Conservation (phyloP, 2,329 filamentous ascomycete species). For the Xylariales sp. region DNA sequence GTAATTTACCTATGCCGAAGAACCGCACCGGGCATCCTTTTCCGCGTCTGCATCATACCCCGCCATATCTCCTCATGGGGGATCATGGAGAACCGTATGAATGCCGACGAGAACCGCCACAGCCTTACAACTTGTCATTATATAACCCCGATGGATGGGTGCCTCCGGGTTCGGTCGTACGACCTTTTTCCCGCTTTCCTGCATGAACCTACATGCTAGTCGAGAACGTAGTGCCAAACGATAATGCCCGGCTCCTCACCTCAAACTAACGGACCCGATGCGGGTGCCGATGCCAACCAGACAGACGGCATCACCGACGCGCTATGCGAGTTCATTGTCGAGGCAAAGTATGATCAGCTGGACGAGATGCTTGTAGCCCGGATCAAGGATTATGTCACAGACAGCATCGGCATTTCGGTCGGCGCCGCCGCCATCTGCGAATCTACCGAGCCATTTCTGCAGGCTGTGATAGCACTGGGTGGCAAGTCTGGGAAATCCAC, state of each 20-base stretch:
- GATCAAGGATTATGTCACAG: constrained; percentile 44
- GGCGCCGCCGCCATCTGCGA: constrained; percentile 42
- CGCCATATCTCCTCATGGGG: background rate
- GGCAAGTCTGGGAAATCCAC: constrained; percentile 45
- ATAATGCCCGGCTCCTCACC: background rate
- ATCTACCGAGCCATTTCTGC: constrained; percentile 46
- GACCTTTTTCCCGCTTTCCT: too few species aligned
- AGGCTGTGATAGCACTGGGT: constrained; percentile 50
- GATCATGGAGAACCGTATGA: background rate
- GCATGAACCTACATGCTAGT: background rate
- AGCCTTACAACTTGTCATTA: background rate
- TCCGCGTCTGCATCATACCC: background rate
- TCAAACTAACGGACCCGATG: background rate
- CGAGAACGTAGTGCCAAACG: background rate
- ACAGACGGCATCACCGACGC: constrained; percentile 32
- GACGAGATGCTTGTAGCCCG: constrained; percentile 34
- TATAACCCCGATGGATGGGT: too few species aligned
- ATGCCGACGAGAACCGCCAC: background rate
- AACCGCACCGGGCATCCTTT: background rate
- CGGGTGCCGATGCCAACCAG: background rate
- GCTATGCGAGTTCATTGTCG: constrained; percentile 40
- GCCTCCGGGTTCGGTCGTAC: background rate
- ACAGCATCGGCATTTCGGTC: constrained; percentile 44
- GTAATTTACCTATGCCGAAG: too few species aligned
- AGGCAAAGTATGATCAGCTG: constrained; percentile 38